Evolutionary conservation across 352 stramenopile genomes (phyloP), one percentile per base, ranked within the genome.

Genomic region (Globisporangium emineosum): DNA sequence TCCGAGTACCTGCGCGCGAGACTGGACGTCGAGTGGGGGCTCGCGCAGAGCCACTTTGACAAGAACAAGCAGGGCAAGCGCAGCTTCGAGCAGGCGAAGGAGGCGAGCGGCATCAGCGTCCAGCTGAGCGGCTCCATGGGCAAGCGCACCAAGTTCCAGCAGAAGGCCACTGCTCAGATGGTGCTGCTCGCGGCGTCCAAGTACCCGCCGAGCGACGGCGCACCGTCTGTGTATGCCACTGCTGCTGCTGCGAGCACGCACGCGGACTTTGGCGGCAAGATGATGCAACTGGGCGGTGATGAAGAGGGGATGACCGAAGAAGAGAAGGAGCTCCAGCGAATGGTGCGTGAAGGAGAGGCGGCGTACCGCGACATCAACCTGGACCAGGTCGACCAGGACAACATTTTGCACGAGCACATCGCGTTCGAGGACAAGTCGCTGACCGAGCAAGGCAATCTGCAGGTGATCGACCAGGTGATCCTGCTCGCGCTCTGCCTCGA

Each of bases 71-170:
- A 89, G 50, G 94, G 91, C 27, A 98, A 98, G 73, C 60, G 68
- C 17, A 96, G 78, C 15, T 98, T 99, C 69, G 73, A 84, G 29
- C 69, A 88, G 21, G 92, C 96, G 1, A 81, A 97, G 65, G 75
- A 89, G 37, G 75, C 87, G 29, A 96, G 80, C 29, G 84, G 88
- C 29, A 71, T 99, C 21, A 77, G 70, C 37, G 84, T 97, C 2
- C 71, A 97, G 65, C 75, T 99, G 32, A 98, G 88, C 21, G 96
- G 95, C 17, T 94, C 89, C 3, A 72, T 98, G 68, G 96, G 96
- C 40, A 97, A 97, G 72, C 83, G 94, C 54, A 98, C 95, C 43
- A 99, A 98, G 71, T 98, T 91, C 72, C 96, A 98, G 70, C 76
- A 89, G 67, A 94, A 97, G 57, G 86, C 82, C 60, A 89, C 91